These are phyloP conservation scores for Lipomyces starkeyi DNA, from an alignment of 805 yeast genomes.

Conservation along the genomic window DNA sequence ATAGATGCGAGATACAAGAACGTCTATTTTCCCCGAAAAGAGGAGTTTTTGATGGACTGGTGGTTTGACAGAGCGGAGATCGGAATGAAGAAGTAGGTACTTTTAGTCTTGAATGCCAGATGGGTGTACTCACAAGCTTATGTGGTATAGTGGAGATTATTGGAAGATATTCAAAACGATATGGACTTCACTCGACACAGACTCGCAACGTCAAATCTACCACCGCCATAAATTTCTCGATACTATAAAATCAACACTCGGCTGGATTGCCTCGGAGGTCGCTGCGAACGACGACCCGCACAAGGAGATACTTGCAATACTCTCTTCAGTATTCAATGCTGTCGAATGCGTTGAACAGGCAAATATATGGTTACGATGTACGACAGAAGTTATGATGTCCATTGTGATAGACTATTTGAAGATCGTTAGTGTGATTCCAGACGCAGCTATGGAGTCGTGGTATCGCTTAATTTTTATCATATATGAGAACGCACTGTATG, in stretches of 20 bases:
- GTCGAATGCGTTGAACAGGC: conserved; percentile 1
- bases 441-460: conserved; percentile 3
- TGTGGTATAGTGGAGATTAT: conserved; percentile 14
- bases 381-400: conserved; percentile 20
- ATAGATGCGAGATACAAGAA: conserved; percentile 28
- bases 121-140: background rate
- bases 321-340: conserved; percentile 12
- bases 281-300: background rate
- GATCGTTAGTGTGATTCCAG: conserved; percentile 3
- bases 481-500: conserved; percentile 28
- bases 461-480: conserved; percentile 10
- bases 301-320: background rate
- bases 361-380: conserved; percentile 22
- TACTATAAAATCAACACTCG: conserved; percentile 1
- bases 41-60: conserved; percentile 48
- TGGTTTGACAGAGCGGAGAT: conserved; percentile 48
- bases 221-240: conserved; percentile 28
- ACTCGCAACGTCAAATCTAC: conserved; percentile 16
- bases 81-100: conserved; percentile 43
- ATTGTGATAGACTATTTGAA: conserved; percentile 19
- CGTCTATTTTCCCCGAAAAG: conserved; percentile 45
- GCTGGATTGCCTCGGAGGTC: conserved; percentile 4
- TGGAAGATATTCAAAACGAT: conserved; percentile 26
- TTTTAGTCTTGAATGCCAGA: background rate
- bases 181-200: conserved; percentile 14